These are phyloP conservation scores for Alternaria viburni DNA, from an alignment of 2,329 filamentous ascomycete species.

Conservation along the genomic window DNA sequence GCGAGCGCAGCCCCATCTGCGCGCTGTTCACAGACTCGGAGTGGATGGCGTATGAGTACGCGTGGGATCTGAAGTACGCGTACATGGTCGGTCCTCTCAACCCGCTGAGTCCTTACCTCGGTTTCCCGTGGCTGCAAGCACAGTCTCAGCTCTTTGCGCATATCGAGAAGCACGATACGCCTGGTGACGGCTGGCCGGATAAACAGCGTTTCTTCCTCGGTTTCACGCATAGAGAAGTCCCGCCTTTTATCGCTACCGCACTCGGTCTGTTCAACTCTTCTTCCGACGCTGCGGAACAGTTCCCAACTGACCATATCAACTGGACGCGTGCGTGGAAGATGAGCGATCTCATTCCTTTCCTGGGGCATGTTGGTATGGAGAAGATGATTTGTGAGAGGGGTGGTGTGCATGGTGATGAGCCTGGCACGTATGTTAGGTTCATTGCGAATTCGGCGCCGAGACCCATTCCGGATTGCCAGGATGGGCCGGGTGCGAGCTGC, in stretches of 20 bases:
- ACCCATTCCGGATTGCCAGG: conserved; percentile 54
- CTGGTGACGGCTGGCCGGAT: conserved; percentile 47
- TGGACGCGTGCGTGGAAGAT: conserved; percentile 68
- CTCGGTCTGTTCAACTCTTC: conserved; percentile 74
- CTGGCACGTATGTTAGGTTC: conserved; percentile 59
- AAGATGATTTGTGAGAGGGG: conserved; percentile 63
- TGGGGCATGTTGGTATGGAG: conserved; percentile 71
- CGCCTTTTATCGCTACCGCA: conserved; percentile 69
- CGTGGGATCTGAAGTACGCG: conserved; percentile 67
- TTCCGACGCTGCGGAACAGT: conserved; percentile 67
- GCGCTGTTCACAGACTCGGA: conserved; percentile 66
- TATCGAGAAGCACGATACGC: conserved; percentile 43
- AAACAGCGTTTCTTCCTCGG: conserved; percentile 68
- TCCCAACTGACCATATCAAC: conserved; percentile 63
- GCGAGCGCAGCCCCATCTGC: conserved; percentile 63
- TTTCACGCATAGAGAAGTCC: conserved; percentile 72
- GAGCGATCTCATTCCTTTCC: conserved; percentile 67
- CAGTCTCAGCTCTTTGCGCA: conserved; percentile 52
- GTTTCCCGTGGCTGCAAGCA: conserved; percentile 70
- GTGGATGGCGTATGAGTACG: conserved; percentile 69
- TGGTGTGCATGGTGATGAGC: conserved; percentile 53
- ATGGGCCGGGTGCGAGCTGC: conserved; percentile 59
- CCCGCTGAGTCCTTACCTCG: conserved; percentile 61
- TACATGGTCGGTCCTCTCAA: conserved; percentile 71
- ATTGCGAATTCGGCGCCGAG: conserved; percentile 59